phyloP scores from a whole-genome alignment of 116 monocot species.

The Phalaenopsis hybrid region DNA sequence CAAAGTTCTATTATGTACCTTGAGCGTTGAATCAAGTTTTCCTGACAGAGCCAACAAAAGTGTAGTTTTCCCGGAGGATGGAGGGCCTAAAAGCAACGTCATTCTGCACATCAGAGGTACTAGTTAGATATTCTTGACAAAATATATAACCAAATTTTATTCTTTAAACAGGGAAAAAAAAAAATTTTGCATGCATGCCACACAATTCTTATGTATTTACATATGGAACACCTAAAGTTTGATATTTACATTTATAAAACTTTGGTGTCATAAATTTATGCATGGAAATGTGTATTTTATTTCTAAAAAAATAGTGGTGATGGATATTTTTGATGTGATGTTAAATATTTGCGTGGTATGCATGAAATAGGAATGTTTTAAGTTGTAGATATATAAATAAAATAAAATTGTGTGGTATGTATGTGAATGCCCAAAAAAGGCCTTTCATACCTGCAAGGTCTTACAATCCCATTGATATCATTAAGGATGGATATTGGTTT shows the following conservation, averaged over 20 bases:
- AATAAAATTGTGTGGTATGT: too few species aligned
- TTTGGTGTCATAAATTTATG: too few species aligned
- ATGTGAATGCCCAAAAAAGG: background rate
- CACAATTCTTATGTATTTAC: too few species aligned
- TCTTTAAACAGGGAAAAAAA: background rate
- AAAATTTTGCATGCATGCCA: background rate
- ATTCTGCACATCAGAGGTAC: conserved; percentile 17
- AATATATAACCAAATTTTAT: background rate
- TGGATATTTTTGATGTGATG: too few species aligned
- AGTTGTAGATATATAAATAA: too few species aligned
- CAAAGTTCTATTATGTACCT: conserved; percentile 15
- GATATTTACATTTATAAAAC: too few species aligned
- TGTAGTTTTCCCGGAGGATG: conserved; percentile 34
- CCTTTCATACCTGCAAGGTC: conserved; percentile 25
- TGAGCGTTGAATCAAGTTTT: conserved; percentile 24
- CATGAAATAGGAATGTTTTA: too few species aligned
- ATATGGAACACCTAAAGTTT: too few species aligned
- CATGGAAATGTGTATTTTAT: too few species aligned
- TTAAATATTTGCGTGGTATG: too few species aligned
- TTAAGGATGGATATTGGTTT: conserved; percentile 37
- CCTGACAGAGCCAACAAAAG: conserved; percentile 35
- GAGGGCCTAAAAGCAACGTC: conserved; percentile 44
- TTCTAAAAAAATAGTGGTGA: too few species aligned
- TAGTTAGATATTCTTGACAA: background rate
- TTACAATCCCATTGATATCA: conserved; percentile 50